Evolutionary conservation across 2,329 filamentous ascomycete genomes (phyloP), one percentile per base, ranked within the genome.

Genomic region (Fusarium proliferatum): DNA sequence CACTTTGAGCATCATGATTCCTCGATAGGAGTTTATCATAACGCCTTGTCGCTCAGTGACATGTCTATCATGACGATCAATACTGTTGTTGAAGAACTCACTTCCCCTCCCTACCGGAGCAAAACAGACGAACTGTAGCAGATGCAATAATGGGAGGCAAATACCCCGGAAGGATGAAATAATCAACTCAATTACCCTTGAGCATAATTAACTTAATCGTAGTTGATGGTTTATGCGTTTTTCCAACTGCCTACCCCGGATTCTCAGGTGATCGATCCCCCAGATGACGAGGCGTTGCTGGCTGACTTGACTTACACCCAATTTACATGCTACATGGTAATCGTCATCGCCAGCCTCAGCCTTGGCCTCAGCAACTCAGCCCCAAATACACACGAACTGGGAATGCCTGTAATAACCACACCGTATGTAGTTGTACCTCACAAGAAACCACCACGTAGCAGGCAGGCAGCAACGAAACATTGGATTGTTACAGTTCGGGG

Each of bases 231-330:
- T 67, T 48, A 41, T 67, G 33, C 19, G 41, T 55, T 53, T 67
- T 67, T 67, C 38, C 57, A 52, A 19, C 23, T 58, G 3, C 26
- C 45, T 48, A 69, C 65, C 43, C 58, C 51, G 34, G 64, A 66
- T 68, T 69, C 33, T 62, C 53, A 68, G 60, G 60, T 60, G 61
- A 61, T 64, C 41, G 28, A 67, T 51, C 52, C 43, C 23, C 48
- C 58, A 55, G 71, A 67, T 73, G 71, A 73, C 70, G 66, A 73
- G 71, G 67, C 71, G 53, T 59, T 60, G 61, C 61, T 70, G 60
- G 55, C 71, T 73, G 65, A 62, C 65, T 61, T 71, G 65, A 59
- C 64, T 51, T 56, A 26, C 28, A 41, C 46, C 28, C 58, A 61
- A 33, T n/a, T n/a, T 36, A 38, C 56, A 59, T 38, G 56, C 42